phyloP scores from a whole-genome alignment of 1,284 basidiomycete species.

The Pterulicium gracile region DNA sequence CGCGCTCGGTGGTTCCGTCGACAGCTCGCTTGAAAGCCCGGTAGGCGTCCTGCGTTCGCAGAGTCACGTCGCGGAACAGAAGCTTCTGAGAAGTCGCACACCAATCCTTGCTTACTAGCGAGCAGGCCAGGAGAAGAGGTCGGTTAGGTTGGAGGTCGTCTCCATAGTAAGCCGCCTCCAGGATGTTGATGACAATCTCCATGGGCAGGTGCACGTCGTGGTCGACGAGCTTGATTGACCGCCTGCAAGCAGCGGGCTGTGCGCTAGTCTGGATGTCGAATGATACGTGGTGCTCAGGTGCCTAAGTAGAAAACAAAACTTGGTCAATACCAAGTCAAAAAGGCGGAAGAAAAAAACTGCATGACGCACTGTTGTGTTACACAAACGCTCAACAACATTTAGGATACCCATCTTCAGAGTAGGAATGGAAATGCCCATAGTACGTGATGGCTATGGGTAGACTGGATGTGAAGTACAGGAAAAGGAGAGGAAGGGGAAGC shows the following conservation, averaged over 20 bases:
- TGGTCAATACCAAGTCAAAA: too few relatives aligned
- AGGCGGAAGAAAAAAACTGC: too few relatives aligned
- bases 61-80: conserved; percentile 45
- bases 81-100: conserved; percentile 48
- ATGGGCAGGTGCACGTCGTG: conserved; percentile 33
- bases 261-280: background rate
- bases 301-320: too few relatives aligned
- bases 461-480: background rate
- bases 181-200: conserved; percentile 50
- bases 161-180: conserved; percentile 40
- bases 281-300: background rate
- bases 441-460: background rate
- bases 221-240: background rate
- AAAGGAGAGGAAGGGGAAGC: background rate
- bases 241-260: background rate
- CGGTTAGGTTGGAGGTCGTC: conserved; percentile 26
- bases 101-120: conserved; percentile 58
- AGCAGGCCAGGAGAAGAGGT: conserved; percentile 35
- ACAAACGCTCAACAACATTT: background rate
- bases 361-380: background rate
- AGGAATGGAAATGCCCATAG: background rate
- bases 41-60: conserved; percentile 41
- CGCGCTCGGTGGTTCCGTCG: conserved; percentile 31
- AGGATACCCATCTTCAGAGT: background rate
- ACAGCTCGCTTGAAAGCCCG: conserved; percentile 42